Conservation (phyloP, 2,329 filamentous ascomycete genomes). For the Pseudofabraea citricarpa region DNA sequence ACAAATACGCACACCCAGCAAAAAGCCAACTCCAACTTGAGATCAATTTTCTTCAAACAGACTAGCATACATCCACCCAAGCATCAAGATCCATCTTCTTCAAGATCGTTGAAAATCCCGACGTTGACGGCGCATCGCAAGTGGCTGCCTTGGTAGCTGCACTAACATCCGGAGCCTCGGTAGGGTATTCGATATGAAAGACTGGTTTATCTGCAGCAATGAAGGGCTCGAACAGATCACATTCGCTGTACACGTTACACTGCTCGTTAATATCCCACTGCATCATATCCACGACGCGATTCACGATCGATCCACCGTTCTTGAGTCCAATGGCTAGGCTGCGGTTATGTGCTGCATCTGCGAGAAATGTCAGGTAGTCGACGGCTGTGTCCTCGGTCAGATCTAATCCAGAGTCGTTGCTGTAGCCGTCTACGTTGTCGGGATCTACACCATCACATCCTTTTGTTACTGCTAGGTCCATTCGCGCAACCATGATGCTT, state of each 20-base stretch:
- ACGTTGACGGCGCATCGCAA: background rate
- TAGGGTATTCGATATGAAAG: conserved; percentile 67
- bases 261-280: conserved; percentile 68
- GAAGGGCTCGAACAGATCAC: conserved; percentile 51
- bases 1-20: too few relatives aligned
- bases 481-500: conserved; percentile 55
- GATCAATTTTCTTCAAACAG: background rate
- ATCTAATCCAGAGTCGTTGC: conserved; percentile 57
- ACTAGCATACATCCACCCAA: background rate
- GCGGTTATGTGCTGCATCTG: conserved; percentile 43
- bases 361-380: conserved; percentile 55
- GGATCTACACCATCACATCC: conserved; percentile 65
- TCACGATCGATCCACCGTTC: conserved; percentile 60
- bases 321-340: conserved; percentile 62
- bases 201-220: conserved; percentile 58
- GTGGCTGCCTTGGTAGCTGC: conserved; percentile 4
- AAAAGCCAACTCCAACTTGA: background rate
- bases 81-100: conserved; percentile 2
- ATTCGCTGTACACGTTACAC: conserved; percentile 58
- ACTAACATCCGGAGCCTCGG: background rate
- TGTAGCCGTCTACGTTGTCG: conserved; percentile 64
- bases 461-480: conserved; percentile 53
- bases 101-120: conserved; percentile 1
- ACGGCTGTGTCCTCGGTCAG: conserved; percentile 52
- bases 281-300: conserved; percentile 40